These are phyloP conservation scores for Lactarius hengduanensis DNA, from an alignment of 768 basidiomycete genomes.

Conservation along the genomic window DNA sequence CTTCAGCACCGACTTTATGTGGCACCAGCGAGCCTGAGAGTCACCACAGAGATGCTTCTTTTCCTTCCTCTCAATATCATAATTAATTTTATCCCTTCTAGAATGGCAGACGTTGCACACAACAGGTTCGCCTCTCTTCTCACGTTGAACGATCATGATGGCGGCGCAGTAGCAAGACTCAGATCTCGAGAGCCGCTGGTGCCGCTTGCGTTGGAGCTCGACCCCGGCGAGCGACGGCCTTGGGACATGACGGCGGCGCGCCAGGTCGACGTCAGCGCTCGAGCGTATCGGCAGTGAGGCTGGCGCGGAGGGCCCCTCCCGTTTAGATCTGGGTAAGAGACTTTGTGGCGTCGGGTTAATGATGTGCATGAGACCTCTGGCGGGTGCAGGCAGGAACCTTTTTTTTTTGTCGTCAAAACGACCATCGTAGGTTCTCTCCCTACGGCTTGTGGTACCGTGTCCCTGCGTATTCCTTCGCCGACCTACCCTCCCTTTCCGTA, in stretches of 20 bases:
- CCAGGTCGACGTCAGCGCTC: slow-evolving; percentile 54
- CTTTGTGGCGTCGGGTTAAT: no score
- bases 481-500: no score
- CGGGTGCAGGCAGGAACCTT: background rate
- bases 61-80: no score
- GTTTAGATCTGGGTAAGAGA: slow-evolving; percentile 61
- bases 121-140: slow-evolving; percentile 70
- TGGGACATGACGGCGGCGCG: slow-evolving; percentile 55
- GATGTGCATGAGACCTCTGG: no score
- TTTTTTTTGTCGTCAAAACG: no score
- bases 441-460: no score
- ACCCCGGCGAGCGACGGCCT: slow-evolving; percentile 67
- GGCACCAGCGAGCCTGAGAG: no score
- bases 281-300: slow-evolving; percentile 49
- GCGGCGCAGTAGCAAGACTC: background rate
- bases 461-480: no score
- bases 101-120: slow-evolving; percentile 89
- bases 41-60: no score
- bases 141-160: slow-evolving; percentile 21
- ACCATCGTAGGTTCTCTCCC: no score
- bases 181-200: slow-evolving; percentile 42
- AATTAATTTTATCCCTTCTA: background rate
- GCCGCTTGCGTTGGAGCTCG: slow-evolving; percentile 80
- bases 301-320: slow-evolving; percentile 60
- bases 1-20: no score